Evolutionary conservation across 2,329 filamentous ascomycete genomes (phyloP).

Genomic region (Cadophora malorum): DNA sequence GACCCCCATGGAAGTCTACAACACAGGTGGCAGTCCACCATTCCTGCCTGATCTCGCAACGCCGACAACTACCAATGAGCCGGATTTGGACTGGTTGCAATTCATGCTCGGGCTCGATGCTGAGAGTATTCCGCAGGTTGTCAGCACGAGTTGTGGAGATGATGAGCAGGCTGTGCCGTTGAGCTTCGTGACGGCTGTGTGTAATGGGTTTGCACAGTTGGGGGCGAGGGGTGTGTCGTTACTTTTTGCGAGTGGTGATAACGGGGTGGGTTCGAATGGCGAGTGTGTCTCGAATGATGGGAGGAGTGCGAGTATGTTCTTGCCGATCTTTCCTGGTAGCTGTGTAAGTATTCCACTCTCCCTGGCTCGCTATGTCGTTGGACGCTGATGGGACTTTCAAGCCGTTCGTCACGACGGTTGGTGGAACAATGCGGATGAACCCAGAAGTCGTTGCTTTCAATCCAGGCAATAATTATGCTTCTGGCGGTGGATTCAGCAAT

Average conservation of each 20-base stretch:
- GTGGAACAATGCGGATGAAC: constrained; percentile 33
- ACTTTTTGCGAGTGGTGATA: constrained; percentile 59
- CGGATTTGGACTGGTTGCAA: constrained; percentile 61
- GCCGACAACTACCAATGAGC: constrained; percentile 54
- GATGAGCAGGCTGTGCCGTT: constrained; percentile 62
- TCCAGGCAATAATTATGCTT: constrained; percentile 42
- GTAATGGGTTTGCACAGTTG: constrained; percentile 59
- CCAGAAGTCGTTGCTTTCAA: constrained; percentile 42
- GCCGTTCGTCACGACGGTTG: constrained; percentile 42
- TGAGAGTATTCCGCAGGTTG: constrained; percentile 56
- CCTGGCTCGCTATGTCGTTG: neutral
- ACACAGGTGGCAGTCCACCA: constrained; percentile 60
- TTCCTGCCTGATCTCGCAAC: constrained; percentile 53
- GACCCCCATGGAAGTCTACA: constrained; percentile 59
- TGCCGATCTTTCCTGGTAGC: constrained; percentile 59
- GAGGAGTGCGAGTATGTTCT: constrained; percentile 58
- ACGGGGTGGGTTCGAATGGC: constrained; percentile 48
- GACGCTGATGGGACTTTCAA: neutral
- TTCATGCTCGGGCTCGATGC: constrained; percentile 54
- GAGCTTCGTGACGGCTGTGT: constrained; percentile 59
- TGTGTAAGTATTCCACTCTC: constrained; percentile 19
- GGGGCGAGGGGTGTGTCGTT: constrained; percentile 61
- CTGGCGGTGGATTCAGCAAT: constrained; percentile 57
- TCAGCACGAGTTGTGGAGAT: constrained; percentile 65
- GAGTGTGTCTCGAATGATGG: constrained; percentile 62